Base-by-base conservation (phyloP, 345 rosid species). In the Erucastrum elatum region DNA sequence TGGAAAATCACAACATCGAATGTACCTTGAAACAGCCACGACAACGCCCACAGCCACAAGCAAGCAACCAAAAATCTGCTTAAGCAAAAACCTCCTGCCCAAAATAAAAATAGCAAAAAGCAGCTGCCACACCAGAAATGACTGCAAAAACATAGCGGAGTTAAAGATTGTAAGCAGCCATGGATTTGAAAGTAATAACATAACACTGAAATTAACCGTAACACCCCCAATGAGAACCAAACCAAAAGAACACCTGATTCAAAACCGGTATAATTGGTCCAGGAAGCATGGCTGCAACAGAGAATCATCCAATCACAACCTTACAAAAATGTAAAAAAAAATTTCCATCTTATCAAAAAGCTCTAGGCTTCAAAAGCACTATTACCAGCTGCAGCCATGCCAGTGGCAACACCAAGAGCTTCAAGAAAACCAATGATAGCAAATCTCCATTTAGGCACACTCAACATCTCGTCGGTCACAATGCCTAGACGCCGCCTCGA, bases 371-470 rank as follows among this genome's bases (percentile, higher is more conserved):
- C 2, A 35, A 64, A 44, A 6, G 8, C 5, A 68, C 30, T 31
- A 0, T 3, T 84, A 94, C 96, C 98, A 75, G 91, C 97, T 62
- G 98, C 85, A 71, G 95, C 83, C 98, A 94, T 94, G 64, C 98
- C 98, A 67, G 90, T 68, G 6, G 88, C 97, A 30, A 88, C 85
- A 15, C 91, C 94, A 41, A 94, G 84, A 68, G 97, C 98, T 83
- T 90, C 98, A 0, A 91, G 81, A 61, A 88, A 46, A 37, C 98
- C 97, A 70, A 90, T 87, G 72, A 82, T 86, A 27, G 84, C 76
- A 49, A 90, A 94, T 71, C 93, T 88, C 76, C 78, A 86, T 79
- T 91, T 94, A 2, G 96, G 96, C 51, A 90, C 68, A n/a, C 80
- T 72, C 39, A 94, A 21, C 97, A 94, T 94, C 71, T 90, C 98